phyloP scores from a whole-genome alignment of 2,329 filamentous ascomycete genomes.

The Cadophora malorum region DNA sequence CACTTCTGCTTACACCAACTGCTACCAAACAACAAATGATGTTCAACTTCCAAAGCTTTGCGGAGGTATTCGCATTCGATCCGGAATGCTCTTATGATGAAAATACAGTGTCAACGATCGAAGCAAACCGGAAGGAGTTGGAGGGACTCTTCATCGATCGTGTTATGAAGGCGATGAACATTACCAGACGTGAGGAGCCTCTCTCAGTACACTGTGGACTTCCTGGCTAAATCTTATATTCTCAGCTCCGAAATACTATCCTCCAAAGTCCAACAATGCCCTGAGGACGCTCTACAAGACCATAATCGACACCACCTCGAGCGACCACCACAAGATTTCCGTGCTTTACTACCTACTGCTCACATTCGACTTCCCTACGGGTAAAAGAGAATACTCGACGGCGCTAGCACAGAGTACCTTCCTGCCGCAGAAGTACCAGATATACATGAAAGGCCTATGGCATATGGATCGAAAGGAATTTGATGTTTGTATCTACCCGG shows the following conservation, averaged over 20 bases:
- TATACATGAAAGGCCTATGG: conserved; percentile 85
- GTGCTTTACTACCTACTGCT: conserved; percentile 84
- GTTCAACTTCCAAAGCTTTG: conserved; percentile 71
- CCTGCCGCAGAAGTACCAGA: conserved; percentile 77
- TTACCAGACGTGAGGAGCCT: conserved; percentile 65
- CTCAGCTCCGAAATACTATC: conserved; percentile 69
- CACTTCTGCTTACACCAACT: background rate
- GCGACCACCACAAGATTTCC: conserved; percentile 80
- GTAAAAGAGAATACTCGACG: conserved; percentile 54
- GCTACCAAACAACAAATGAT: conserved; percentile 48
- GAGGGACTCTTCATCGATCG: conserved; percentile 83
- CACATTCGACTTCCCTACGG: conserved; percentile 63
- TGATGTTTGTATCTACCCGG: conserved; percentile 51
- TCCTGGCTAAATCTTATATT: background rate
- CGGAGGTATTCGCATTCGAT: conserved; percentile 69
- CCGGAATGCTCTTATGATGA: conserved; percentile 67
- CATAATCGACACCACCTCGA: conserved; percentile 68
- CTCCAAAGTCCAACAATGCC: conserved; percentile 71
- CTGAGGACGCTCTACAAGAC: conserved; percentile 73
- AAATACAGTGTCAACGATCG: conserved; percentile 66
- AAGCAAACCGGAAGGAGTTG: conserved; percentile 69
- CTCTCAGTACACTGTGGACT: background rate
- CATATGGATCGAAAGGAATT: conserved; percentile 77
- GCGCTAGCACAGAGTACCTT: conserved; percentile 67
- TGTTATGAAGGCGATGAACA: conserved; percentile 72